These are phyloP conservation scores for Pichia norvegensis DNA, from an alignment of 1,139 yeast species.

Conservation along the genomic window DNA sequence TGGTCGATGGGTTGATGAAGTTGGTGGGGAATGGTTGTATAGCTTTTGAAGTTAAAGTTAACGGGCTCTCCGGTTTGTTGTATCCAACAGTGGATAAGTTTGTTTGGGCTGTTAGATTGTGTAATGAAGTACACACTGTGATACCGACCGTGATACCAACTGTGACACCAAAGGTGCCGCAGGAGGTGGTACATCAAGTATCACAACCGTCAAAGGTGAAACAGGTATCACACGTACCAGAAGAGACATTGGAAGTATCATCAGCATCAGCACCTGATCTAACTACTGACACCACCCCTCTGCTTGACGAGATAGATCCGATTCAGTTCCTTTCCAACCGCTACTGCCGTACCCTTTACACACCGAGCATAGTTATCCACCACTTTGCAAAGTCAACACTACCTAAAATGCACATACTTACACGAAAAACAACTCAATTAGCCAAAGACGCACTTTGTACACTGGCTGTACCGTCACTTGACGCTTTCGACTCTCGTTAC, in stretches of 20 bases:
- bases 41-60: background rate
- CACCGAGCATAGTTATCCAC: conserved; percentile 19
- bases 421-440: conserved; percentile 18
- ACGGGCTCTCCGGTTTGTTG: background rate
- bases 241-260: background rate
- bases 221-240: too few species aligned
- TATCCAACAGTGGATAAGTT: background rate
- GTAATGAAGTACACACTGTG: background rate
- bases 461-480: conserved; percentile 17
- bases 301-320: conserved; percentile 20
- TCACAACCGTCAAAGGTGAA: background rate
- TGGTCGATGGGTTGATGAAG: too few species aligned
- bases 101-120: background rate
- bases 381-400: conserved; percentile 25
- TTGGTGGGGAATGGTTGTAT: background rate
- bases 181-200: background rate
- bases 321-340: conserved; percentile 20
- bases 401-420: conserved; percentile 22
- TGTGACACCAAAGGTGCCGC: too few species aligned
- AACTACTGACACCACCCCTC: background rate
- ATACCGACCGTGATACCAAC: too few species aligned
- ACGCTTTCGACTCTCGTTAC: conserved; percentile 21
- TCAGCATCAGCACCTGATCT: background rate
- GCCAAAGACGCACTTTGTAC: conserved; percentile 18
- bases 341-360: conserved; percentile 22